phyloP scores from a whole-genome alignment of 306 rosid species.

The Quercus aquifolioides region DNA sequence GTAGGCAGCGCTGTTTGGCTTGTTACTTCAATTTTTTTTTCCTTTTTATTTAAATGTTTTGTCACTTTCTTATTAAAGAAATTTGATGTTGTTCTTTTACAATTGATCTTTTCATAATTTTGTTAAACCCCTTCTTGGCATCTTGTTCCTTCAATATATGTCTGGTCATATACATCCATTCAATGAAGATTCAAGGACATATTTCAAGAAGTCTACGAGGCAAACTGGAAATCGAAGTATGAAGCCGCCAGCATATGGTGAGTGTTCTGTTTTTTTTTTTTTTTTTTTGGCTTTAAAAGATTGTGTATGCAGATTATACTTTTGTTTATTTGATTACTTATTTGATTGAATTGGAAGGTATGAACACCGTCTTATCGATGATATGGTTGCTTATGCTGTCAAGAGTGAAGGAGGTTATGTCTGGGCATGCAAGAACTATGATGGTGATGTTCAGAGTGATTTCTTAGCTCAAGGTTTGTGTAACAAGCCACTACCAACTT shows the following conservation, averaged over 20 bases:
- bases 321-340: constrained; percentile 17
- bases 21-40: constrained; percentile 4
- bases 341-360: constrained; percentile 58
- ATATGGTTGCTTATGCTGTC: constrained; percentile 97
- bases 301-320: not conserved
- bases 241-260: constrained; percentile 98
- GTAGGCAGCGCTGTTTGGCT: constrained; percentile 36
- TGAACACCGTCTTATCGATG: constrained; percentile 98
- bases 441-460: constrained; percentile 99
- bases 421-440: constrained; percentile 99
- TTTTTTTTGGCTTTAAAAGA: not conserved
- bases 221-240: constrained; percentile 83
- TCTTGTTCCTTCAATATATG: not conserved
- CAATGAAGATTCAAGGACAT: constrained; percentile 93
- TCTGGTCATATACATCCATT: constrained; percentile 18
- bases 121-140: not conserved
- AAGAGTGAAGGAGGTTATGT: constrained; percentile 99
- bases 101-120: not conserved
- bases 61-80: not conserved
- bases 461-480: constrained; percentile 95
- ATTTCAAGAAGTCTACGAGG: constrained; percentile 96
- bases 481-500: not conserved
- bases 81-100: not conserved
- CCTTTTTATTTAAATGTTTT: not conserved
- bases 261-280: constrained; percentile 16